Conservation (phyloP, 23 red algal species). For the Gracilaria caudata region DNA sequence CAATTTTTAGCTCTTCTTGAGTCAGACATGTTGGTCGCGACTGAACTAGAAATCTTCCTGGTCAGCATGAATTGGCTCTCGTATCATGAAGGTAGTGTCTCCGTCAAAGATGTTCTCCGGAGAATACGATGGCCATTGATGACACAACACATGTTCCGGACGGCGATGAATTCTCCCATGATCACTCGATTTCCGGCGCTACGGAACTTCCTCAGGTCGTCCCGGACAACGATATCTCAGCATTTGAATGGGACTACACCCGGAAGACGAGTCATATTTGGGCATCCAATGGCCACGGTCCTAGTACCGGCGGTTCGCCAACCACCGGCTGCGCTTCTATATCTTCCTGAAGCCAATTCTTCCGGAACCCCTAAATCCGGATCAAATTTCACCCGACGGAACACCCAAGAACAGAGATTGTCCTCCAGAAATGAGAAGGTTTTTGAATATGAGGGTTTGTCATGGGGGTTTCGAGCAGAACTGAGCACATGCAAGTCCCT, state of each 20-base stretch:
- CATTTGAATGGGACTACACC: slow-evolving; percentile 22
- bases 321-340: background rate
- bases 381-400: background rate
- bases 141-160: slow-evolving; percentile 9
- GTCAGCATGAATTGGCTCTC: slow-evolving; percentile 28
- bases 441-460: slow-evolving; percentile 16
- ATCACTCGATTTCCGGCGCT: background rate
- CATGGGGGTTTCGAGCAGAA: slow-evolving; percentile 11
- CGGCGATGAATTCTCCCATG: background rate
- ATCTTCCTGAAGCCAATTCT: background rate
- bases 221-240: slow-evolving; percentile 11
- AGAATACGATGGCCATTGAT: slow-evolving; percentile 20
- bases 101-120: background rate
- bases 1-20: background rate
- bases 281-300: background rate
- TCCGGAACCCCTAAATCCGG: background rate
- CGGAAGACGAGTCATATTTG: slow-evolving; percentile 1
- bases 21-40: slow-evolving; percentile 6
- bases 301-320: background rate
- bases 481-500: background rate
- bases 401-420: background rate
- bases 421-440: slow-evolving; percentile 10
- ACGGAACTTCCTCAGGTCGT: background rate
- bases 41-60: slow-evolving; percentile 14
- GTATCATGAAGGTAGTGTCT: background rate